These are phyloP conservation scores for Mucor racemosus DNA, from an alignment of 371 early-diverging fungal species.

Conservation along the genomic window DNA sequence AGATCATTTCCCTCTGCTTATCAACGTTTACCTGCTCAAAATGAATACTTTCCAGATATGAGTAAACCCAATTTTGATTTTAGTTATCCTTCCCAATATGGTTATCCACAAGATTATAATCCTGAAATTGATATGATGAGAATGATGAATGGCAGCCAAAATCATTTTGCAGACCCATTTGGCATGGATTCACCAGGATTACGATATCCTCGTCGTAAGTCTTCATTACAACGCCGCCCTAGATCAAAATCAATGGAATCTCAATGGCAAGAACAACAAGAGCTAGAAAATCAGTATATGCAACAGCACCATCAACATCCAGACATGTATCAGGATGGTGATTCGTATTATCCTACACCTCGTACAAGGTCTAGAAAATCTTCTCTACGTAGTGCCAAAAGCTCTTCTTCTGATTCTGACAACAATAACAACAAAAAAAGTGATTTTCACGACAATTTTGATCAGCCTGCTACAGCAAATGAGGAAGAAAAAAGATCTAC, in stretches of 20 bases:
- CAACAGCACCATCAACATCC: not conserved
- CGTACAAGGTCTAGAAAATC: constrained; percentile 18
- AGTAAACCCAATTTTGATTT: not conserved
- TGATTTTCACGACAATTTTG: not conserved
- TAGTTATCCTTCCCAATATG: not conserved
- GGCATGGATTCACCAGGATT: not conserved
- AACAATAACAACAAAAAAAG: not conserved
- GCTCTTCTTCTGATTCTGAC: constrained; percentile 9
- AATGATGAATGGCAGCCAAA: not conserved
- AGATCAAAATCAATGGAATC: constrained; percentile 24
- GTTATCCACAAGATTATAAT: not conserved
- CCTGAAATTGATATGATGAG: not conserved
- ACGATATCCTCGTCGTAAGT: not conserved
- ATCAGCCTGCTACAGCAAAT: not conserved
- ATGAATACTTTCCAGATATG: constrained; percentile 4
- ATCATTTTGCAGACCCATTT: not conserved
- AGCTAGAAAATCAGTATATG: not conserved
- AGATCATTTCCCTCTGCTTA: not conserved
- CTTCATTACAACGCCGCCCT: not conserved
- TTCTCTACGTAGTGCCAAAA: constrained; percentile 23
- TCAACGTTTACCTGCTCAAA: not conserved
- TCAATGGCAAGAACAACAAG: constrained; percentile 1
- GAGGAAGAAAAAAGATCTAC: not conserved
- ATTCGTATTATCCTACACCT: not conserved
- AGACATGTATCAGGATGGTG: not conserved